Base-by-base conservation (phyloP, 176 grass and related monocot genomes). In the Triticum monococcum region DNA sequence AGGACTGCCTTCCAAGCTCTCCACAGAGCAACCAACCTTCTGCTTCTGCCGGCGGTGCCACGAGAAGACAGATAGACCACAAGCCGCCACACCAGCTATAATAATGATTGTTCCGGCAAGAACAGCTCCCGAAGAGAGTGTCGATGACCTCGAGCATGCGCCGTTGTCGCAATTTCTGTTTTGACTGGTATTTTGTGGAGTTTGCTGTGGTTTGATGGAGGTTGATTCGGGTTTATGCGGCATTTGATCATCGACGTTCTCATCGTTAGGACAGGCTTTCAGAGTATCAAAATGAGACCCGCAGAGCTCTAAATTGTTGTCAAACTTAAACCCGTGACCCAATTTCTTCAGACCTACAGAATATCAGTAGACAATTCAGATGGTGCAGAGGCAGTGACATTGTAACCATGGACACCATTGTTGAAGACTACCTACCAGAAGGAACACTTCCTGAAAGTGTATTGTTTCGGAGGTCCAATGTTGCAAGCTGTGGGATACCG, bases 401-500 rank as follows among this genome's bases (percentile, higher is more conserved):
- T 16, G 65, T 57, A 88, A 70, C 14, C 12, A 86, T 36, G 24
- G 64, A 45, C 4, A 73, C 16, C 6, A 31, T 12, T 63, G 20
- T 10, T 77, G 37, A 73, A 38, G 14, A 81, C 11, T 80, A 52
- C 24, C 80, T 92, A 98, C 94, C 94, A 60, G 90, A 86, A 72
- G 94, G 90, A 40, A 98, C 90, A 71, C 46, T 94, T 84, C 97
- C 92, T 68, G 97, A 94, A 56, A 98, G 90, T 5, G 89, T 86
- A 64, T 92, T 98, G 72, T 91, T 96, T 43, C 72, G 86, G 57
- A 98, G 84, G 52, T 96, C 88, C 20, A 98, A 46, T 3, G 90
- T 72, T 24, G 60, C 77, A 13, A 98, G 83, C 23, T 81, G 78
- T 75, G 89, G 85, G 12, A 92, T 91, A 9, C 84, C 86, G 11